Percentiles rank a stretch among this genome's conserved stretches.
Conservation (phyloP, 1,139 yeast genomes). For the Geotrichum restrictum region DNA sequence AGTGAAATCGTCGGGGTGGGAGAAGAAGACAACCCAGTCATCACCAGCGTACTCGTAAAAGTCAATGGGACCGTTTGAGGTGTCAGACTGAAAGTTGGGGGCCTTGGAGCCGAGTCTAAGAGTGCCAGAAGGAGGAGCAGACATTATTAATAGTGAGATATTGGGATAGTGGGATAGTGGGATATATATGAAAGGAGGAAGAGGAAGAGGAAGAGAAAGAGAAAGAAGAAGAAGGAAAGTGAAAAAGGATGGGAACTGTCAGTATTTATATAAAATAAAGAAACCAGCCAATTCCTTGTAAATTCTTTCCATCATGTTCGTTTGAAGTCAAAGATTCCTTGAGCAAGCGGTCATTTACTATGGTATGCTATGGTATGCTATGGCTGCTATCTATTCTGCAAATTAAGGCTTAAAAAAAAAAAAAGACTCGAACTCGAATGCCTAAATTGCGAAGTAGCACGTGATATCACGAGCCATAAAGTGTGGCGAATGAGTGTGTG, state of each 20-base stretch:
- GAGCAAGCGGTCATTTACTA: too few species aligned
- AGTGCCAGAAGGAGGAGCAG: constrained; percentile 30
- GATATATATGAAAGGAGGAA: not conserved
- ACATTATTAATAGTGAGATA: constrained; percentile 12
- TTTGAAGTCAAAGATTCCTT: too few species aligned
- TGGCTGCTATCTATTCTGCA: too few species aligned
- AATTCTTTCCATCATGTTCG: not conserved
- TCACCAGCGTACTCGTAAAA: constrained; percentile 75
- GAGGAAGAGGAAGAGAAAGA: not conserved
- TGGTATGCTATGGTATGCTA: too few species aligned
- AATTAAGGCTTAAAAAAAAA: not conserved
- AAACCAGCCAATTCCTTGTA: not conserved
- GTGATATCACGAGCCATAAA: constrained; percentile 6
- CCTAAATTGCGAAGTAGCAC: constrained; percentile 15
- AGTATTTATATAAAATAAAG: not conserved
- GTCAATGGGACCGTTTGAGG: constrained; percentile 68
- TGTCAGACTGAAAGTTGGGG: constrained; percentile 71
- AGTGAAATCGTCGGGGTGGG: constrained; percentile 86
- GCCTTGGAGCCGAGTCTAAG: constrained; percentile 63
- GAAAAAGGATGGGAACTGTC: not conserved
- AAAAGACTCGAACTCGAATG: not conserved
- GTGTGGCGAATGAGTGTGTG: not conserved
- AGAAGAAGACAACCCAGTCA: constrained; percentile 74
- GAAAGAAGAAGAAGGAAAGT: not conserved
- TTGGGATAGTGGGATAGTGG: not conserved